phyloP scores from a whole-genome alignment of 169 alveolate genomes.

The Neospora caninum region DNA sequence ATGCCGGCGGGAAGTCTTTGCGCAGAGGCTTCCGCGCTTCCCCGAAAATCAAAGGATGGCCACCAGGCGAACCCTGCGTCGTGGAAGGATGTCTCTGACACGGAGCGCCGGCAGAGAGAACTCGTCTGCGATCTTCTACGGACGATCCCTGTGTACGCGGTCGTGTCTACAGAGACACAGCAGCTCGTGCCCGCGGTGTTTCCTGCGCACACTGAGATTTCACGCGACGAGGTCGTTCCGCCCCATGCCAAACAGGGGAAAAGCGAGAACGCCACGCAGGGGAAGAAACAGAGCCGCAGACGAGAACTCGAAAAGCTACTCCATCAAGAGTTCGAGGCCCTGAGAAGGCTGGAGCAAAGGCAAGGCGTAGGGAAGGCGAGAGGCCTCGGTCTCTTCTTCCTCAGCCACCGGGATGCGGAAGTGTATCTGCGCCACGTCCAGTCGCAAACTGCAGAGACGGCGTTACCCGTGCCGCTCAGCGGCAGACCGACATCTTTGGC shows the following conservation, averaged over 20 bases:
- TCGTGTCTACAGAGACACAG: slow-evolving; percentile 2
- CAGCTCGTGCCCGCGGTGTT: slow-evolving; percentile 16
- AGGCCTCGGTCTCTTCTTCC: slow-evolving; percentile 28
- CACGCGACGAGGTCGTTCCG: not conserved
- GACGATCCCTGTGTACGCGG: slow-evolving; percentile 24
- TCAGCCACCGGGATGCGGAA: not conserved
- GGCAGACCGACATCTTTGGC: not conserved
- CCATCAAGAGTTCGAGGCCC: not conserved
- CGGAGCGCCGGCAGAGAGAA: not conserved
- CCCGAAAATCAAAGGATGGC: not conserved
- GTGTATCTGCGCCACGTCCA: slow-evolving; percentile 9
- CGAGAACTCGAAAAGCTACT: not conserved
- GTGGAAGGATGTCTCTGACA: not conserved
- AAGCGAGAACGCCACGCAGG: not conserved
- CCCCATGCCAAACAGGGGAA: not conserved
- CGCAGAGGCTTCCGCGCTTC: not conserved
- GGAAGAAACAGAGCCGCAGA: not conserved
- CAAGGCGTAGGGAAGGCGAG: not conserved
- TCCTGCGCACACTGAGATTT: not conserved
- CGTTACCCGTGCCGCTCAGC: not conserved
- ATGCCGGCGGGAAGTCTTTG: not conserved
- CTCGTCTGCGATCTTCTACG: not conserved
- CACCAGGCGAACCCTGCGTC: not conserved
- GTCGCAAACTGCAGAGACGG: not conserved
- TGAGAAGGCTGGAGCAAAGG: not conserved